Evolutionary conservation across 352 stramenopile species (phyloP).

Genomic region (Phytopythium vexans): DNA sequence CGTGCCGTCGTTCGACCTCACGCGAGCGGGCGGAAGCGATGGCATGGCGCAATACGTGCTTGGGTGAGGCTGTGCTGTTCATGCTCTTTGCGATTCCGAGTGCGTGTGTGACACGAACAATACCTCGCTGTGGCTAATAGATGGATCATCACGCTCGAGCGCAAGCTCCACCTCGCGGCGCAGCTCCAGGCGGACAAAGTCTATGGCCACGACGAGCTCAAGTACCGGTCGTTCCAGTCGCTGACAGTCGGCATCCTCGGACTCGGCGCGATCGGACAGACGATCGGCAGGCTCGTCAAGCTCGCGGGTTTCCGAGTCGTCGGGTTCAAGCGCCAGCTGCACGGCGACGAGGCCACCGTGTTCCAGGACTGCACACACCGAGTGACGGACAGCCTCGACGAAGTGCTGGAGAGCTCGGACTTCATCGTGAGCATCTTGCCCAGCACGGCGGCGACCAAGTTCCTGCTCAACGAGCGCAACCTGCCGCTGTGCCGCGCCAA

Average conservation of each 20-base stretch:
- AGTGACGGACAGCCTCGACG: conserved; percentile 42
- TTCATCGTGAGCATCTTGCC: conserved; percentile 85
- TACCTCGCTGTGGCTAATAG: conserved; percentile 3
- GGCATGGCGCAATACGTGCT: conserved; percentile 71
- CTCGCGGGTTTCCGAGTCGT: conserved; percentile 57
- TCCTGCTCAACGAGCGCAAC: conserved; percentile 49
- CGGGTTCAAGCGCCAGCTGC: conserved; percentile 61
- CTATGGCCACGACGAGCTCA: conserved; percentile 31
- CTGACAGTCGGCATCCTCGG: conserved; percentile 58
- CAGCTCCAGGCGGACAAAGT: conserved; percentile 30
- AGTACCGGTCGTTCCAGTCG: conserved; percentile 41
- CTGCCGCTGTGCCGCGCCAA: conserved; percentile 43
- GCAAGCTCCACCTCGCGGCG: conserved; percentile 53
- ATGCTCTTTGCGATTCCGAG: neutral
- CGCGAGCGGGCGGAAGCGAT: conserved; percentile 54
- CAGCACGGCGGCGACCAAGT: conserved; percentile 66
- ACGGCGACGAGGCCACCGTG: conserved; percentile 9
- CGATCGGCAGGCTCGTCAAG: conserved; percentile 45
- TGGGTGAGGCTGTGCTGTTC: conserved; percentile 23
- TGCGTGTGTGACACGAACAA: neutral
- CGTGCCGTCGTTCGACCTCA: conserved; percentile 34
- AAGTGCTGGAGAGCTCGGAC: conserved; percentile 49
- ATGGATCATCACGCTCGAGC: conserved; percentile 62
- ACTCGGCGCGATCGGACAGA: conserved; percentile 60
- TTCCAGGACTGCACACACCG: conserved; percentile 22